Conservation (phyloP, 441 rosid species). For the Syzygium syzygioides region DNA sequence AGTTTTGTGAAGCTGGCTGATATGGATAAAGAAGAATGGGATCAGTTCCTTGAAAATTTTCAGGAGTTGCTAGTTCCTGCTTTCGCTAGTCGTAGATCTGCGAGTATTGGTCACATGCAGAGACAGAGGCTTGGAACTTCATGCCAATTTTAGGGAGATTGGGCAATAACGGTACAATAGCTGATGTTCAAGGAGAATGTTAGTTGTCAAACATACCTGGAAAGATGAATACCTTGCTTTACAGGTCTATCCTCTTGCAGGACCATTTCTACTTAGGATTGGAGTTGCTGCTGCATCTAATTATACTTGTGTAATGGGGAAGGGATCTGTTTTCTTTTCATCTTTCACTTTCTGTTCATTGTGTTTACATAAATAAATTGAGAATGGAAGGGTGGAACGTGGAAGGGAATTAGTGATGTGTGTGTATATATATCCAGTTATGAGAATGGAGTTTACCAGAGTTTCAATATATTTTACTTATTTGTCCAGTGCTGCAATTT, state of each 20-base stretch:
- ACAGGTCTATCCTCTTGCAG: not conserved
- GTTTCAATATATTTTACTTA: not conserved
- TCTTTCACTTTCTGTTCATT: not conserved
- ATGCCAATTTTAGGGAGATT: conserved; percentile 26
- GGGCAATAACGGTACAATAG: not conserved
- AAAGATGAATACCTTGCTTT: not conserved
- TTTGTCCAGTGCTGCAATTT: not conserved
- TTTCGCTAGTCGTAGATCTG: conserved; percentile 18
- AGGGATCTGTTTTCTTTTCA: not conserved
- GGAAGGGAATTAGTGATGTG: not conserved
- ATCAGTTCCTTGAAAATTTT: conserved; percentile 27
- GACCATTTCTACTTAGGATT: not conserved
- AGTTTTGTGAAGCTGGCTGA: conserved; percentile 29
- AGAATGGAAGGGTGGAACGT: not conserved
- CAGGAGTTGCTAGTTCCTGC: conserved; percentile 22
- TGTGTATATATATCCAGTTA: not conserved
- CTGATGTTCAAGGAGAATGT: not conserved
- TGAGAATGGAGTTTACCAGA: not conserved
- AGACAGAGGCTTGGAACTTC: conserved; percentile 43
- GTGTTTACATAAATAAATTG: not conserved
- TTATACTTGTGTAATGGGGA: not conserved
- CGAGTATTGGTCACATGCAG: conserved; percentile 21
- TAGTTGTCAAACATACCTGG: not conserved
- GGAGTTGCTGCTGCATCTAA: not conserved
- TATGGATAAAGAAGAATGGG: conserved; percentile 32